Percentiles rank a stretch among this genome's conserved stretches.
Conservation (phyloP, 116 monocot genomes). For the Thalassia testudinum region DNA sequence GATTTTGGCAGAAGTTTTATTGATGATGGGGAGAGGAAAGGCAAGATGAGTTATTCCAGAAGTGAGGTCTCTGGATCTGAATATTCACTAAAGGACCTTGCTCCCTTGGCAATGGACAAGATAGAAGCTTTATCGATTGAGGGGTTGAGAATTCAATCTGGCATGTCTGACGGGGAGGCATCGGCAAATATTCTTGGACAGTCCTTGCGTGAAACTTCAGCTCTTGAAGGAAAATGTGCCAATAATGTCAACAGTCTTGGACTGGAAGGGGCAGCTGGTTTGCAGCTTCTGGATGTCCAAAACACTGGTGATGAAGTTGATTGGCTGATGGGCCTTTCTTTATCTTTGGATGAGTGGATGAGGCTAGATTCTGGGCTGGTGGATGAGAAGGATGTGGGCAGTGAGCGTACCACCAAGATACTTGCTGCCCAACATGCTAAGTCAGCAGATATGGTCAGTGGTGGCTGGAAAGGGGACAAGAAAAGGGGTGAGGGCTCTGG, state of each 20-base stretch:
- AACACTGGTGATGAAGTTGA: constrained; percentile 52
- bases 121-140: constrained; percentile 63
- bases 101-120: constrained; percentile 54
- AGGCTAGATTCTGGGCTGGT: constrained; percentile 77
- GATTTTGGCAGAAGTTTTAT: no score
- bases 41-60: constrained; percentile 15
- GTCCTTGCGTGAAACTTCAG: constrained; percentile 41
- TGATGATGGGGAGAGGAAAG: no score
- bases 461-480: constrained; percentile 30
- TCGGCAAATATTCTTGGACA: constrained; percentile 56
- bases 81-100: constrained; percentile 63
- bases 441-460: constrained; percentile 34
- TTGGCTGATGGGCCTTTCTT: constrained; percentile 74
- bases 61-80: constrained; percentile 14
- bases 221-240: constrained; percentile 42
- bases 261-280: constrained; percentile 56
- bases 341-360: constrained; percentile 92
- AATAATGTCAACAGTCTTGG: constrained; percentile 25
- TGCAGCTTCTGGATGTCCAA: constrained; percentile 68
- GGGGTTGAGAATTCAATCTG: constrained; percentile 66
- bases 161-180: constrained; percentile 61
- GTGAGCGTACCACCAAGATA: constrained; percentile 76
- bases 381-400: constrained; percentile 56
- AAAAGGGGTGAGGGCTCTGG: constrained; percentile 44
- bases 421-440: constrained; percentile 85